These are phyloP conservation scores for Suillus hirtellus DNA, from an alignment of 768 basidiomycete species.

Conservation along the genomic window DNA sequence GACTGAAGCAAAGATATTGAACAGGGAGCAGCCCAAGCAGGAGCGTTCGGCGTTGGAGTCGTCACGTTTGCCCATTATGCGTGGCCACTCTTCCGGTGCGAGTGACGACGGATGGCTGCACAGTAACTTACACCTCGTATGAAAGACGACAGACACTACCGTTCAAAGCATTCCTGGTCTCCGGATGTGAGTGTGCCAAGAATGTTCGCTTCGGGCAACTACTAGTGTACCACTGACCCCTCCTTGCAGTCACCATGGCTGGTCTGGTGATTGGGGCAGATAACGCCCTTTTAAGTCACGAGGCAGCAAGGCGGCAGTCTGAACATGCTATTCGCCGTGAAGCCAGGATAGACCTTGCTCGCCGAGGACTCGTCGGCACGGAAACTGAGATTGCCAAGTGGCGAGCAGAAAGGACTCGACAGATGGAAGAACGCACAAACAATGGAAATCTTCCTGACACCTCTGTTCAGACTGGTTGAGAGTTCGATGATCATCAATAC, in stretches of 20 bases:
- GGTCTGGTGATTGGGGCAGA: conserved; percentile 80
- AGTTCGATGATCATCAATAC: background rate
- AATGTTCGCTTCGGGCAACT: background rate
- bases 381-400: conserved; percentile 84
- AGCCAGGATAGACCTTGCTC: conserved; percentile 73
- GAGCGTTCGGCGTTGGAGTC: conserved; percentile 57
- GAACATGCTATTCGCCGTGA: conserved; percentile 72
- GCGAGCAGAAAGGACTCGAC: conserved; percentile 49
- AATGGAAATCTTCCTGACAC: background rate
- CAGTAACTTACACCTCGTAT: conserved; percentile 6
- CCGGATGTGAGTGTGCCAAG: conserved; percentile 53
- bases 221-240: background rate
- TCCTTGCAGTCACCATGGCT: conserved; percentile 53
- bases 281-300: conserved; percentile 69
- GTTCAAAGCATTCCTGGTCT: conserved; percentile 79
- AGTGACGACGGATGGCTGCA: conserved; percentile 16
- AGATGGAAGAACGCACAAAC: conserved; percentile 11
- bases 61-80: conserved; percentile 63
- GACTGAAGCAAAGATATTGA: conserved; percentile 20
- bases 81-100: conserved; percentile 74
- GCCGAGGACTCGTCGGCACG: conserved; percentile 74
- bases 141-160: conserved; percentile 75
- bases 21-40: conserved; percentile 56
- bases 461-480: background rate
- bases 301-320: conserved; percentile 60